A percentile compares a stretch with the other conserved stretches of the same genome.
phyloP scores from a whole-genome alignment of 2,329 filamentous ascomycete species.

The Tolypocladium ophioglossoides region DNA sequence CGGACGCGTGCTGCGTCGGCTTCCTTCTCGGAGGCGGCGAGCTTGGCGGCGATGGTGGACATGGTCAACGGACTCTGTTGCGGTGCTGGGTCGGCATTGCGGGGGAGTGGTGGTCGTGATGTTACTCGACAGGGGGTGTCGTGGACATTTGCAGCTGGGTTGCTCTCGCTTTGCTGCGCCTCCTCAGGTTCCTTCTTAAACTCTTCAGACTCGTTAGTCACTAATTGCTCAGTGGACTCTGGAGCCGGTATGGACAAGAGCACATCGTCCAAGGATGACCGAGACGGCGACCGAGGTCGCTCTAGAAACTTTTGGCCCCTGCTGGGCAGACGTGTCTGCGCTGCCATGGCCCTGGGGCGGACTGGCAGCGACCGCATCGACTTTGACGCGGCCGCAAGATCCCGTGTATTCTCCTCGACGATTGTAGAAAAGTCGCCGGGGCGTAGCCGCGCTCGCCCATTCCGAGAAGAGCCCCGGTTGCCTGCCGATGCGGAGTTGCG shows the following conservation, averaged over 20 bases:
- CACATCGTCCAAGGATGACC: slow-evolving; percentile 22
- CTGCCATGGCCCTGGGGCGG: slow-evolving; percentile 1
- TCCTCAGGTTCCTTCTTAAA: neutral
- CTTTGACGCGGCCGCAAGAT: slow-evolving; percentile 21
- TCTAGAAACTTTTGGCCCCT: slow-evolving; percentile 1
- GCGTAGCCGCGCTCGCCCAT: slow-evolving; percentile 16
- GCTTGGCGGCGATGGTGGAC: slow-evolving; percentile 51
- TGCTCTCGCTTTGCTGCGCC: neutral
- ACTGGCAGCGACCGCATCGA: slow-evolving; percentile 19
- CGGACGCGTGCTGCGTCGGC: slow-evolving; percentile 53
- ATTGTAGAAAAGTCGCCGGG: slow-evolving; percentile 34
- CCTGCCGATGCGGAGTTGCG: slow-evolving; percentile 40
- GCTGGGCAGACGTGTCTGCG: slow-evolving; percentile 3
- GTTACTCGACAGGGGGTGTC: slow-evolving; percentile 7
- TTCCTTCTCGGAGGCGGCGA: slow-evolving; percentile 52
- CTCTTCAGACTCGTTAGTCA: neutral
- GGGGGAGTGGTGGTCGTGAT: slow-evolving; percentile 21
- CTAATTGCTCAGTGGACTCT: slow-evolving; percentile 4
- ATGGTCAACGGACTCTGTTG: slow-evolving; percentile 50
- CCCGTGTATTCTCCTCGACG: slow-evolving; percentile 35
- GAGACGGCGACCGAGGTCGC: slow-evolving; percentile 15
- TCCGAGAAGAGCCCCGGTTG: slow-evolving; percentile 27
- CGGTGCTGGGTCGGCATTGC: slow-evolving; percentile 8
- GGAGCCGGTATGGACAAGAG: slow-evolving; percentile 14
- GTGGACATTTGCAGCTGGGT: slow-evolving; percentile 9